Base-by-base conservation (phyloP, 108 stramenopile species). In the Hondaea fermentalgiana region DNA sequence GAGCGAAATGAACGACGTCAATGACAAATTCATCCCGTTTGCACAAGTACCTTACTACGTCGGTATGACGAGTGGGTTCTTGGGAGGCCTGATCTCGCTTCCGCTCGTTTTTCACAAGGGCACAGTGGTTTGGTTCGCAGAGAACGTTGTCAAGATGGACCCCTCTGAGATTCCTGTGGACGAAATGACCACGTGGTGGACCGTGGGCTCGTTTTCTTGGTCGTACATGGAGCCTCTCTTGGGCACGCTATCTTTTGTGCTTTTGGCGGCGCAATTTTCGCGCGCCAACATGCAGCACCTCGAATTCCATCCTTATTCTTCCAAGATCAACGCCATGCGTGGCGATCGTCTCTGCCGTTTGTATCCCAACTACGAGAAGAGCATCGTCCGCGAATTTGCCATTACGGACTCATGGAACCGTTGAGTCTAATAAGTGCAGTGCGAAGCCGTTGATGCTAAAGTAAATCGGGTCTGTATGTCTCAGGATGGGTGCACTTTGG, bases 181-280 rank as follows among this genome's bases (percentile, higher is more conserved):
- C 12, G 88, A 88, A 25, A 88, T 88, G 60, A 60, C 29, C 59
- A 88, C 44, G 23, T 19, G 47, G 60, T 64, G 60, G 60, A 49
- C 60, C 43, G 90, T 90, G 28, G 91, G 91, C 25, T 57, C 69
- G 8, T 91, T 87, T 28, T 53, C 89, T 6, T 91, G 91, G 91
- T 21, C 49, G 21, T 91, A 88, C 72, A 89, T 89, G 89, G 91
- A 91, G 91, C 91, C 91, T 6, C 28, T 88, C 25, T n/a, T 91
- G 16, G 91, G 91, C 58, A 88, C 88, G 57, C 45, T 87, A 5
- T 87, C 72, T 71, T 91, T 91, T 51, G 44, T 69, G 21, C 76
- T 91, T 4, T 51, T 91, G 19, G 51, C 57, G 16, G 23, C 89
- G 17, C 91, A 91, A 71, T 87, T 76, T 12, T 12, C 76, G 14